Base-by-base conservation (phyloP, 2,329 filamentous ascomycete species). In the Didymella arachidicola region DNA sequence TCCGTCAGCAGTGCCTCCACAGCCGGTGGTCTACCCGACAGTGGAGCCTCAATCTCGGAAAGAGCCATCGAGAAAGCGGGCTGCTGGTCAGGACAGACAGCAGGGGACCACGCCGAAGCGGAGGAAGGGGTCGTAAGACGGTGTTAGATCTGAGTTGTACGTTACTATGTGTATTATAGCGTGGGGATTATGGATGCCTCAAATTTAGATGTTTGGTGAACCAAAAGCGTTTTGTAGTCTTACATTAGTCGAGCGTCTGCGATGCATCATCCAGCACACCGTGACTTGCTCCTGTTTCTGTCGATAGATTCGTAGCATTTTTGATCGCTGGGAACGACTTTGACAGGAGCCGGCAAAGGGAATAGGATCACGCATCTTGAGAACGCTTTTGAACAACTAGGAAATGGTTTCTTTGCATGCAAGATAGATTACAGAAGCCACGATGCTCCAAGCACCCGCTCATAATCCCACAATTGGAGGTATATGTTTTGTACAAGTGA, bases 371-470 rank as follows among this genome's bases (percentile, higher is more conserved):
- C 46, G 34, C 16, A 41, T 19, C 1, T 10, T 18, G 14, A n/a
- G 25, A 42, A 42, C 22, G 36, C 11, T 29, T 51, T 52, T 55
- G 42, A 63, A 62, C 64, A 69, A 69, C 66, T 67, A 68, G 69
- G 70, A 72, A 69, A 66, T 60, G 62, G 64, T 66, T 68, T 75
- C 69, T 75, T 75, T 71, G 71, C 73, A 74, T 74, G 72, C 72
- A 73, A 72, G 69, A 73, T 72, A 73, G 72, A 75, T 74, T 76
- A 76, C 72, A 73, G 66, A 74, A 74, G 71, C 72, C 73, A 74
- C 69, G 71, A 63, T 66, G 66, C 65, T 71, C 65, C 64, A 67
- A 70, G 64, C 68, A 74, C 68, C 66, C 72, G 69, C 70, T 69
- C 63, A 68, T 65, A 63, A 69, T 70, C 69, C 66, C 69, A 69